phyloP scores from a whole-genome alignment of 257 asterid species.

The Lycium ferocissimum region DNA sequence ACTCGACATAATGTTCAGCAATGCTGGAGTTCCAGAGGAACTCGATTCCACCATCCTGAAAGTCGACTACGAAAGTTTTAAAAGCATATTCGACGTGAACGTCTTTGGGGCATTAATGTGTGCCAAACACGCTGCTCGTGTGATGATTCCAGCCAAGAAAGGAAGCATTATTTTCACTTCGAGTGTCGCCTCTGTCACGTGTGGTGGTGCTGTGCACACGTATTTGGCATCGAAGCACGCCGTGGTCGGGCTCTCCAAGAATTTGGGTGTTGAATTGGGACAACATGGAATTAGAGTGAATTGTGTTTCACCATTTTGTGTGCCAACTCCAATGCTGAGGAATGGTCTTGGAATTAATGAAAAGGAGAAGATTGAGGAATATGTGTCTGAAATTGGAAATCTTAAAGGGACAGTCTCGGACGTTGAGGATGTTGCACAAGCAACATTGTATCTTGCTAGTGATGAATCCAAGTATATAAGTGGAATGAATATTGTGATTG shows the following conservation, averaged over 20 bases:
- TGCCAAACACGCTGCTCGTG: slow-evolving; percentile 41
- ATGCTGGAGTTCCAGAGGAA: slow-evolving; percentile 37
- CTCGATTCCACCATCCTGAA: neutral
- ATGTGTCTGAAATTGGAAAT: slow-evolving; percentile 34
- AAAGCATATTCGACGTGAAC: slow-evolving; percentile 36
- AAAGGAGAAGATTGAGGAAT: slow-evolving; percentile 27
- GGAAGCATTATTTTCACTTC: slow-evolving; percentile 37
- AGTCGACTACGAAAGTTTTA: slow-evolving; percentile 23
- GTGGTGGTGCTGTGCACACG: neutral
- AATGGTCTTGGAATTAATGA: neutral
- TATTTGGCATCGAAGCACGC: slow-evolving; percentile 38
- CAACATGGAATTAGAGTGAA: slow-evolving; percentile 38
- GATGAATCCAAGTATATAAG: slow-evolving; percentile 48
- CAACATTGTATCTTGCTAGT: slow-evolving; percentile 41
- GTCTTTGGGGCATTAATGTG: slow-evolving; percentile 40
- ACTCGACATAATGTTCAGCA: slow-evolving; percentile 46
- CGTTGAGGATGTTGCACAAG: slow-evolving; percentile 46
- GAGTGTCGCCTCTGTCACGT: slow-evolving; percentile 1
- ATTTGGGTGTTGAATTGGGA: slow-evolving; percentile 41
- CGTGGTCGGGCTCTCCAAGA: slow-evolving; percentile 35
- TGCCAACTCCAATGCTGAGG: slow-evolving; percentile 36
- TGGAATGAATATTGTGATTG: slow-evolving; percentile 46
- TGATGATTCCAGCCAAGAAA: slow-evolving; percentile 37
- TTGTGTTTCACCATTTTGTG: slow-evolving; percentile 36
- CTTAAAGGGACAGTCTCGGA: slow-evolving; percentile 36